Evolutionary conservation across 495 filamentous ascomycete species (phyloP), one percentile per base, ranked within the genome.

Genomic region (Talaromyces ruber): DNA sequence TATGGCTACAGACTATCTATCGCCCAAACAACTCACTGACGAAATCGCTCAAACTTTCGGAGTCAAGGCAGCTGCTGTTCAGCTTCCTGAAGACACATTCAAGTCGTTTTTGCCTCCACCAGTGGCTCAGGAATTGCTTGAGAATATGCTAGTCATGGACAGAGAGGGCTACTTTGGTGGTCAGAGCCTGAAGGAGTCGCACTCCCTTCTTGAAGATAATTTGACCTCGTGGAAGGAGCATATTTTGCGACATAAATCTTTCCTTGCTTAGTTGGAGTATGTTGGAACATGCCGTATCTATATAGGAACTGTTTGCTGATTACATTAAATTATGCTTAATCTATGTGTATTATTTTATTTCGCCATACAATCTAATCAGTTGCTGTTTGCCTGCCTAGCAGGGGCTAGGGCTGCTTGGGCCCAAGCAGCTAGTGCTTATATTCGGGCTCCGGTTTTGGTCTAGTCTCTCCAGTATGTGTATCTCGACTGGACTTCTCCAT

Each of bases 91-190:
- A 26, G 78, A 84, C 21, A 64, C 67, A 11, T 88, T 75, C 67
- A 80, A 76, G 66, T 63, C 65, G 1, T 74, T 72, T 56, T 63
- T 76, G 62, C 76, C 79, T 9, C 74, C 77, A 8, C 66, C 67
- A 14, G 66, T 71, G 0, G 73, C 72, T n/a, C 64, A 81, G 59
- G 82, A 85, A 68, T 26, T 86, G 62, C 70, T 79, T 62, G 79
- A 86, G 72, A 86, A 83, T 59, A 76, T 80, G 71, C 68, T 74
- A 14, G 68, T 84, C 52, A 64, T 83, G 52, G 66, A 76, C 25
- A 72, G 79, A 12, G 79, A 72, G 59, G 81, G 81, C 3, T 85
- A 85, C 62, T 86, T 76, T 66, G 76, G 73, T 12, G 76, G 77
- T 50, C 74, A 50, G 32, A 34, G 29, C 7, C 22, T 64, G 56